Base-by-base conservation (phyloP, 768 basidiomycete genomes). In the Chlorophyllum brunneum region DNA sequence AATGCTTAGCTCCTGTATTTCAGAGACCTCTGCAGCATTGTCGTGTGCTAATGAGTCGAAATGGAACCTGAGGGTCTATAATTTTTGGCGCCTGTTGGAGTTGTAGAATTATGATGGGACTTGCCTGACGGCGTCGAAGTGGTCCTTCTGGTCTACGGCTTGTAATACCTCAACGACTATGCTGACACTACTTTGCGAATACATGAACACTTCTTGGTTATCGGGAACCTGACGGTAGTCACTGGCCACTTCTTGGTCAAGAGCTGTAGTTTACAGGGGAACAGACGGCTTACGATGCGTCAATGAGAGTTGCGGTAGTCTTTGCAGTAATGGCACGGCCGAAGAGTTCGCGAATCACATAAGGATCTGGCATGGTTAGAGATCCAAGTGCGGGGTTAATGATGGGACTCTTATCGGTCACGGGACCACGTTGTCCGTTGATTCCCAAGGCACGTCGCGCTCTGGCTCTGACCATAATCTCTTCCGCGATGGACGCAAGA, bases 131-230 rank as follows among this genome's bases (percentile, higher is more conserved):
- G 92, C 92, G 39, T 86, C 81, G 38, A 72, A 62, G 31, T 75
- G 72, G 51, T 81, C 75, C 10, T 62, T 56, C n/a, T 69, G 66
- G 29, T 83, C 74, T 22, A 95, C 92, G 53, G 82, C 75, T 65
- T 92, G 67, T 10, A 98, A 71, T 20, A 97, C 80, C 63, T 99
- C 97, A 23, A 97, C 68, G 44, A 98, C 79, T 56, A 95, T 77
- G 62, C 87, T 92, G 58, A 83, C 72, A 43, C 76, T 76, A 4
- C 83, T 87, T 42, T 81, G 67, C 5, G 80, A 79, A 49, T 84
- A 85, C 51, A 97, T 65, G 68, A 92, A 88, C 36, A 97, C 95
- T 64, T 98, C 97, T 67, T 99, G 95, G 3, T 83, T 92, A 64
- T 98, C 88, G 11, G 97, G 95, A 10, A 99, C 75, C 69, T 98